Percentiles rank a stretch among this genome's conserved stretches.
These are phyloP conservation scores for Calonectria leucothoes DNA, from an alignment of 2,329 filamentous ascomycete species.

Conservation along the genomic window DNA sequence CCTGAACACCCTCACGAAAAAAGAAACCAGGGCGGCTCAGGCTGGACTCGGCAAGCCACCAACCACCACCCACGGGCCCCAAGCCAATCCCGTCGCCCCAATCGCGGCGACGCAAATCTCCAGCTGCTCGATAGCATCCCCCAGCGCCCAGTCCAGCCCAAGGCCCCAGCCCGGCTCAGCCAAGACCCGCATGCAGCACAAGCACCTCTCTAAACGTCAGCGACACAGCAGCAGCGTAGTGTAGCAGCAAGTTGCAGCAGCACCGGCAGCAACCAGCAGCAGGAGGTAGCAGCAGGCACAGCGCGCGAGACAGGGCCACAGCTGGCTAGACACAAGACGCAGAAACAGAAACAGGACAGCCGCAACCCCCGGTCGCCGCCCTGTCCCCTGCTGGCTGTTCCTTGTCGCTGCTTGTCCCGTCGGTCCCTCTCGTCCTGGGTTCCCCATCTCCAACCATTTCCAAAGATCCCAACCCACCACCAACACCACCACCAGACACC, in stretches of 20 bases:
- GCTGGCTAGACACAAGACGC: background rate
- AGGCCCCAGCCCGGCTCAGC: background rate
- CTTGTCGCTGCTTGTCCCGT: constrained; percentile 4
- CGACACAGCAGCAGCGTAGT: background rate
- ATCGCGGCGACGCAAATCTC: background rate
- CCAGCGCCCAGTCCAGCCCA: background rate
- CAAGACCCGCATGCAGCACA: background rate
- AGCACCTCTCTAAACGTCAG: background rate
- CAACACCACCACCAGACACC: background rate
- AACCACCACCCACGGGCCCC: background rate
- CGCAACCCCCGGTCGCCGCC: background rate
- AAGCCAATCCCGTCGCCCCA: background rate
- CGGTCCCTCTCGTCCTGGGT: constrained; percentile 1
- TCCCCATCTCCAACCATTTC: background rate
- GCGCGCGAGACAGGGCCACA: background rate
- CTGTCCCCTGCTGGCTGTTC: background rate
- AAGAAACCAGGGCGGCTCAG: background rate
- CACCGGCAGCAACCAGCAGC: background rate
- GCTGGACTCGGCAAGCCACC: background rate
- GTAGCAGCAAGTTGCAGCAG: background rate
- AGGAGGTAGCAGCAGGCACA: background rate
- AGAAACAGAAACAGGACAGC: background rate
- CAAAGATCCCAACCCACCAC: background rate
- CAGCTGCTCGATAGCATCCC: background rate
- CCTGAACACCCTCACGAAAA: background rate